A percentile compares a stretch with the other conserved stretches of the same genome.
Evolutionary conservation across 2,329 filamentous ascomycete genomes (phyloP).

Genomic region (Xylaria sp.): DNA sequence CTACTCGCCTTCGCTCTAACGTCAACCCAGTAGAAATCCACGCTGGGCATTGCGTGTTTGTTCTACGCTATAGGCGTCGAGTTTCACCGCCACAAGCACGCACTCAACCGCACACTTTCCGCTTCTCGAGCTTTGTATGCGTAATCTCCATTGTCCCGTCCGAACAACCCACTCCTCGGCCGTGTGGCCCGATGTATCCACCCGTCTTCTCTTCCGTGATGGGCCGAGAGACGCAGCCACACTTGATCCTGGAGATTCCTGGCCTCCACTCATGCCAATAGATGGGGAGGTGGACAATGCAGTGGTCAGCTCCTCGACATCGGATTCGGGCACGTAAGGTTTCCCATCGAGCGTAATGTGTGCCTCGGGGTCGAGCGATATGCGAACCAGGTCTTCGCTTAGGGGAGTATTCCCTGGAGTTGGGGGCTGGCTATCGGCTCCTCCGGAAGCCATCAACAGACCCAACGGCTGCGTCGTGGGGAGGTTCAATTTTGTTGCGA

Average conservation of each 20-base stretch:
- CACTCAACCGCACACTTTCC: slow-evolving; percentile 72
- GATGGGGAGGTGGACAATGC: slow-evolving; percentile 50
- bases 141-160: slow-evolving; percentile 77
- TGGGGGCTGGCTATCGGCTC: slow-evolving; percentile 67
- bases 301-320: slow-evolving; percentile 43
- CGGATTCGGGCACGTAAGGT: slow-evolving; percentile 52
- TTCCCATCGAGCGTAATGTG: slow-evolving; percentile 69
- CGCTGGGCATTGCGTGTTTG: slow-evolving; percentile 72
- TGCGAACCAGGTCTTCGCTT: slow-evolving; percentile 75
- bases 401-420: slow-evolving; percentile 76
- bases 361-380: slow-evolving; percentile 69
- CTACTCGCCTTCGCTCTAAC: not conserved
- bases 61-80: slow-evolving; percentile 77
- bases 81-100: slow-evolving; percentile 77
- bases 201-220: slow-evolving; percentile 59
- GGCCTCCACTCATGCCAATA: slow-evolving; percentile 46
- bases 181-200: slow-evolving; percentile 49
- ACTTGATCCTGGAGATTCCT: slow-evolving; percentile 50
- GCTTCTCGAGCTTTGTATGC: slow-evolving; percentile 65
- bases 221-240: slow-evolving; percentile 47
- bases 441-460: slow-evolving; percentile 73
- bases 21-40: slow-evolving; percentile 64
- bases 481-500: slow-evolving; percentile 82
- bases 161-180: slow-evolving; percentile 69
- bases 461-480: slow-evolving; percentile 71